A percentile compares a stretch with the other conserved stretches of the same genome.
Conservation (phyloP, 73 alveolate genomes). For the Durusdinium trenchii region DNA sequence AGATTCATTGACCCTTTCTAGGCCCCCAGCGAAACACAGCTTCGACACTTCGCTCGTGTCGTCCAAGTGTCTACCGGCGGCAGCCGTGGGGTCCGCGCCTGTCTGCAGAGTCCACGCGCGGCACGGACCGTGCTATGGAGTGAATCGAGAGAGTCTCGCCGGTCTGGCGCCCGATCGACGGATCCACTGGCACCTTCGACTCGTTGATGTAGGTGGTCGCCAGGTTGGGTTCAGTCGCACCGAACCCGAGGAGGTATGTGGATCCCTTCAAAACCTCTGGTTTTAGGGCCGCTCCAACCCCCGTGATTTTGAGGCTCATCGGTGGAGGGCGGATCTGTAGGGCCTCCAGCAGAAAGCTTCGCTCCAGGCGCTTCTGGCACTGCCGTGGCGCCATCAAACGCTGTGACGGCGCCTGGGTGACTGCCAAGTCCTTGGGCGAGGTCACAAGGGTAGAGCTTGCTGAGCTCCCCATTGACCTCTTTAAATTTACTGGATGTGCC, state of each 20-base stretch:
- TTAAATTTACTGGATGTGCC: too few species aligned
- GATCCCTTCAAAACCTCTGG: neutral
- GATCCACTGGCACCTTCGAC: neutral
- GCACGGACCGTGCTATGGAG: neutral
- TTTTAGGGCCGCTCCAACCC: neutral
- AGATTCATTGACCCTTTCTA: too few species aligned
- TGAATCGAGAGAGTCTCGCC: neutral
- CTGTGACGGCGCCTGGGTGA: too few species aligned
- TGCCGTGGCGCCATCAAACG: conserved; percentile 40
- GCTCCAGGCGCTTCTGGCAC: conserved; percentile 21
- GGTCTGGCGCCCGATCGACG: neutral
- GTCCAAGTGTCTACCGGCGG: conserved; percentile 13
- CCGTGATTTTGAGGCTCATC: neutral
- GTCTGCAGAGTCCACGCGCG: neutral
- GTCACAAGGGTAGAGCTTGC: too few species aligned
- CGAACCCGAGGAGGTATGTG: neutral
- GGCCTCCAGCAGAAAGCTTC: conserved; percentile 37
- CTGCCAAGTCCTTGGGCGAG: too few species aligned
- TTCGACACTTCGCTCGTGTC: too few species aligned
- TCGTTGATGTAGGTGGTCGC: too few species aligned
- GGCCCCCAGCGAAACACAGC: too few species aligned
- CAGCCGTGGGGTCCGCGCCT: conserved; percentile 10
- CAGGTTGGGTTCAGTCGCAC: too few species aligned
- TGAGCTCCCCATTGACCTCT: too few species aligned
- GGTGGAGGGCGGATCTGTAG: neutral